phyloP scores from a whole-genome alignment of 2,329 filamentous ascomycete genomes.

The Aspergillus sp. region DNA sequence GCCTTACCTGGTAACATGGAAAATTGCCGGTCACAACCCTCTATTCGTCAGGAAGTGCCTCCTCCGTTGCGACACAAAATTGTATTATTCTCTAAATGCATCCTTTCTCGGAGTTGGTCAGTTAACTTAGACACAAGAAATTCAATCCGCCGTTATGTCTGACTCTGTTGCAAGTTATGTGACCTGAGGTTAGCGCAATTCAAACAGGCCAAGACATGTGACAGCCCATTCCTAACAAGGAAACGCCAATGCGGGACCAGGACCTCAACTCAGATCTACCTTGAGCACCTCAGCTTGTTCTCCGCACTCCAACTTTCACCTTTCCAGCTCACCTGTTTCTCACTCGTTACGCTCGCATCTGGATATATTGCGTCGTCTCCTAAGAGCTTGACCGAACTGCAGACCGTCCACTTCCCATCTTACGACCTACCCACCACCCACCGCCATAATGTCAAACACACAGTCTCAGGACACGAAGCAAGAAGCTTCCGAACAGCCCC shows the following conservation, averaged over 20 bases:
- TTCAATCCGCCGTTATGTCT: no score
- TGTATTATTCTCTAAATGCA: no score
- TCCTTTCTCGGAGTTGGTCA: no score
- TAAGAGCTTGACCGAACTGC: no score
- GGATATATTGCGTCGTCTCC: background rate
- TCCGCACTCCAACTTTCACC: background rate
- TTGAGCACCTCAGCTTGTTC: constrained; percentile 4
- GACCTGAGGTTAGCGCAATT: no score
- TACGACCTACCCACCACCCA: background rate
- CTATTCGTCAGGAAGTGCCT: no score
- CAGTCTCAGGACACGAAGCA: constrained; percentile 35
- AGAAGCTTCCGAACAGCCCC: constrained; percentile 46
- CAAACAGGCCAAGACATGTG: constrained; percentile 4
- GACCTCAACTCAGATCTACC: background rate
- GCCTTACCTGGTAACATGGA: no score
- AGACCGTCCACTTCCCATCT: background rate
- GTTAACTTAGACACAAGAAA: no score
- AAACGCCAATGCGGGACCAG: background rate
- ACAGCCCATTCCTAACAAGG: background rate
- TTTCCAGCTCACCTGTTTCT: background rate
- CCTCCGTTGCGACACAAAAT: no score
- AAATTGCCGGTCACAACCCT: no score
- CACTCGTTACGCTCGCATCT: background rate
- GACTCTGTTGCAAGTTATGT: no score
- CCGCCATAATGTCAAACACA: constrained; percentile 48